These are phyloP conservation scores for Periconia sp. DNA, from an alignment of 2,329 filamentous ascomycete genomes.

Conservation along the genomic window DNA sequence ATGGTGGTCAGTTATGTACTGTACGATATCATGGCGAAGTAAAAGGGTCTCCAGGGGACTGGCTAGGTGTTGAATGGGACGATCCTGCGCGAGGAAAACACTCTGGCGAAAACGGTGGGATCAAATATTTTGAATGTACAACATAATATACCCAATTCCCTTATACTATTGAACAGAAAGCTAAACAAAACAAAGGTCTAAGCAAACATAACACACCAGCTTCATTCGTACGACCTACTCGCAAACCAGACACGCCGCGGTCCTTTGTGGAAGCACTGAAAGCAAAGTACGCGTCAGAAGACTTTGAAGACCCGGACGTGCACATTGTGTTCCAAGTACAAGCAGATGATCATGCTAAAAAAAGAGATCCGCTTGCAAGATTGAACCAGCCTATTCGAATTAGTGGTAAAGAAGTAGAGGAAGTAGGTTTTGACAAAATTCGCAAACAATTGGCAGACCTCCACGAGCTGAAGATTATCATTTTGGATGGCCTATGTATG, in stretches of 20 bases:
- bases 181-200: conserved; percentile 54
- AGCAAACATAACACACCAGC: conserved; percentile 72
- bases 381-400: conserved; percentile 67
- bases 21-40: conserved; percentile 83
- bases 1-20: conserved; percentile 78
- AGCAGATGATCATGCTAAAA: conserved; percentile 18
- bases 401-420: conserved; percentile 83
- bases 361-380: conserved; percentile 21
- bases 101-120: conserved; percentile 79
- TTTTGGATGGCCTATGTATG: conserved; percentile 79
- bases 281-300: conserved; percentile 79
- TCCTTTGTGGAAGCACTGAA: conserved; percentile 81
- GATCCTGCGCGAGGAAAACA: conserved; percentile 87
- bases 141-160: conserved; percentile 49
- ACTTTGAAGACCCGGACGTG: conserved; percentile 44
- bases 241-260: conserved; percentile 69
- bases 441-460: conserved; percentile 78
- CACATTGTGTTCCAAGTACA: conserved; percentile 37
- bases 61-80: conserved; percentile 98
- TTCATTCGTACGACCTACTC: conserved; percentile 83
- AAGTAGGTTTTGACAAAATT: conserved; percentile 95
- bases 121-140: conserved; percentile 82
- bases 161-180: background rate
- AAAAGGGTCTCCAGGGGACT: conserved; percentile 75
- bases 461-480: conserved; percentile 77